Evolutionary conservation across 2,329 filamentous ascomycete species (phyloP), one percentile per base, ranked within the genome.

Genomic region (Rhynchosporium agropyri): DNA sequence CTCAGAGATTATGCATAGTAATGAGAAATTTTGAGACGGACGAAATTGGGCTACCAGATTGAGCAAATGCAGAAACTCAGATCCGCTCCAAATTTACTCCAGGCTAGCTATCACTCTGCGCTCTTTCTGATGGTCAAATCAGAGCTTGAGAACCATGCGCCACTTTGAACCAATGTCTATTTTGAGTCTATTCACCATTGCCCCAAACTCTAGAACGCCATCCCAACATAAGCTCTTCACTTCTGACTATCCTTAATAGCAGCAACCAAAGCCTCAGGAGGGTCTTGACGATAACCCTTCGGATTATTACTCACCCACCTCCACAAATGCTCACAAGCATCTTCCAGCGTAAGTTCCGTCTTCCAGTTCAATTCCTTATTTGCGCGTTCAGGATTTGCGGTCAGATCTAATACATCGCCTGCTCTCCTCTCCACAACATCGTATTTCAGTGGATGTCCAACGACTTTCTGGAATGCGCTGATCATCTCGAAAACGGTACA

Each of bases 401-500:
- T 99, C 53, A 99, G 86, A 78, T 99, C 90, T 62, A 99, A 83
- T 20, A 99, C 95, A 74, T 99, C 95, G 60, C 95, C 95, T 45
- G 88, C 86, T 73, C 95, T 84, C 72, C 95, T 87, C 46, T 84
- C 87, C 8, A 89, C 90, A 63, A 98, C 89, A 76, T 97, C 84
- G 79, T 98, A 98, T 43, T 89, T 84, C 31, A 99, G 83, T 62
- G 95, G 87, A 57, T 87, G 89, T 66, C 95, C 95, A 28, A 97
- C 93, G 20, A 91, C 92, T 57, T 85, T 79, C 79, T 88, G 90
- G 81, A 99, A 99, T 60, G 95, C 93, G 70, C 94, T 91, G 84
- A 99, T 88, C 81, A 99, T 99, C 76, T 99, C 93, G 75, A 93
- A 95, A 62, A 99, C 95, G 28, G 95, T 99, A 78, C 90, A 96